Conservation (phyloP, 1,139 yeast genomes). For the Debaryomyces singareniensis region DNA sequence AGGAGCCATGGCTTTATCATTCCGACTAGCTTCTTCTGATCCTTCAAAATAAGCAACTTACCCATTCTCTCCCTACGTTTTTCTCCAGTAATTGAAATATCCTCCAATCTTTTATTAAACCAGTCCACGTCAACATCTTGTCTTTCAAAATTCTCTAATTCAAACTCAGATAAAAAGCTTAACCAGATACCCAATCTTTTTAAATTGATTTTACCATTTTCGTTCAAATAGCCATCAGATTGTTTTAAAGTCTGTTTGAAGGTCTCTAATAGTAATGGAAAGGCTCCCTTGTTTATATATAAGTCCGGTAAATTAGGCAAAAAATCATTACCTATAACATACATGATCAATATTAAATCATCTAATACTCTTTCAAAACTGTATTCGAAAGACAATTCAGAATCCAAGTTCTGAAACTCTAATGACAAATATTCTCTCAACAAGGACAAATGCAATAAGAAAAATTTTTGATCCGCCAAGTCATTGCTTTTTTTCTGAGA, state of each 20-base stretch:
- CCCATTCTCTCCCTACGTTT: constrained; percentile 63
- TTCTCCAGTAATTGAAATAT: constrained; percentile 69
- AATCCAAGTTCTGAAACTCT: constrained; percentile 70
- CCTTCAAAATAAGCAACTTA: constrained; percentile 58
- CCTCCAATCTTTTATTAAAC: constrained; percentile 81
- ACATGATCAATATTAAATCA: constrained; percentile 87
- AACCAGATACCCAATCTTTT: constrained; percentile 70
- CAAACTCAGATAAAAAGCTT: constrained; percentile 60
- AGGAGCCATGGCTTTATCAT: constrained; percentile 64
- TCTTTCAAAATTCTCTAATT: constrained; percentile 74
- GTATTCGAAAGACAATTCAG: constrained; percentile 60
- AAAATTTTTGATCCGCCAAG: constrained; percentile 76
- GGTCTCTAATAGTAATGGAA: constrained; percentile 81
- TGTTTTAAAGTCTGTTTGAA: constrained; percentile 74
- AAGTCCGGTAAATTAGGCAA: constrained; percentile 95
- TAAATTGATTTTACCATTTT: constrained; percentile 74
- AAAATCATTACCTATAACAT: constrained; percentile 97
- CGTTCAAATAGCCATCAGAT: constrained; percentile 81
- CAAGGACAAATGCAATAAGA: constrained; percentile 73
- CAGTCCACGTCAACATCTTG: constrained; percentile 83
- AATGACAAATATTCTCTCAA: constrained; percentile 86
- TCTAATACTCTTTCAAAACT: constrained; percentile 87
- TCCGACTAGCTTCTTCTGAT: constrained; percentile 63
- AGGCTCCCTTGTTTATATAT: constrained; percentile 91
- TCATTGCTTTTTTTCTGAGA: constrained; percentile 41